A percentile compares a stretch with the other conserved stretches of the same genome.
Conservation (phyloP, 352 stramenopile species). For the Pythium aquatile region DNA sequence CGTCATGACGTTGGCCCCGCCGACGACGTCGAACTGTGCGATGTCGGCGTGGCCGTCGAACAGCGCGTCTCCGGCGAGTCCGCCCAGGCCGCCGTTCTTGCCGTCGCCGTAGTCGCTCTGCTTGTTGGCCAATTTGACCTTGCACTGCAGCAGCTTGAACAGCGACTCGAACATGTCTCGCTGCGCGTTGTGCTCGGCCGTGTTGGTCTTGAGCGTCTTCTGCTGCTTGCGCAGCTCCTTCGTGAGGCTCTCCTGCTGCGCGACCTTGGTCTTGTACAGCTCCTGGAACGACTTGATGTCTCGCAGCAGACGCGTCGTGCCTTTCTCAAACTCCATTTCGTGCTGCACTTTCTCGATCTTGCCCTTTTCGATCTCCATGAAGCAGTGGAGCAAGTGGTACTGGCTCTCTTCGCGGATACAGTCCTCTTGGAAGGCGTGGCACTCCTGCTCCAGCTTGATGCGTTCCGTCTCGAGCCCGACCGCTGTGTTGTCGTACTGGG, state of each 20-base stretch:
- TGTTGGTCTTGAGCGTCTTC: slow-evolving; percentile 83
- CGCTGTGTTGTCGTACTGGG: slow-evolving; percentile 87
- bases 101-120: slow-evolving; percentile 19
- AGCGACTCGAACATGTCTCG: slow-evolving; percentile 85
- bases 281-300: slow-evolving; percentile 89
- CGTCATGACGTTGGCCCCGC: slow-evolving; percentile 84
- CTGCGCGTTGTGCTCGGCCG: slow-evolving; percentile 74
- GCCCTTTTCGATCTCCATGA: slow-evolving; percentile 67
- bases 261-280: slow-evolving; percentile 91
- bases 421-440: slow-evolving; percentile 85
- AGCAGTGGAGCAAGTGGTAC: slow-evolving; percentile 83
- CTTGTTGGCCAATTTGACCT: slow-evolving; percentile 54
- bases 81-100: slow-evolving; percentile 8
- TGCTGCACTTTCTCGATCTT: slow-evolving; percentile 83
- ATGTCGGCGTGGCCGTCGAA: slow-evolving; percentile 69
- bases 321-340: slow-evolving; percentile 86
- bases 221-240: slow-evolving; percentile 91
- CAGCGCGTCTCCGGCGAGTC: slow-evolving; percentile 20
- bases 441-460: slow-evolving; percentile 90
- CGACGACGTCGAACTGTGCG: slow-evolving; percentile 72
- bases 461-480: slow-evolving; percentile 87
- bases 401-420: slow-evolving; percentile 84
- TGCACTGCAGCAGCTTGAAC: slow-evolving; percentile 74
- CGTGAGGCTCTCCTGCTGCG: slow-evolving; percentile 87
- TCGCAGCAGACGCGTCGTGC: slow-evolving; percentile 70